phyloP scores from a whole-genome alignment of 805 yeast species.

The Pichia insulana region DNA sequence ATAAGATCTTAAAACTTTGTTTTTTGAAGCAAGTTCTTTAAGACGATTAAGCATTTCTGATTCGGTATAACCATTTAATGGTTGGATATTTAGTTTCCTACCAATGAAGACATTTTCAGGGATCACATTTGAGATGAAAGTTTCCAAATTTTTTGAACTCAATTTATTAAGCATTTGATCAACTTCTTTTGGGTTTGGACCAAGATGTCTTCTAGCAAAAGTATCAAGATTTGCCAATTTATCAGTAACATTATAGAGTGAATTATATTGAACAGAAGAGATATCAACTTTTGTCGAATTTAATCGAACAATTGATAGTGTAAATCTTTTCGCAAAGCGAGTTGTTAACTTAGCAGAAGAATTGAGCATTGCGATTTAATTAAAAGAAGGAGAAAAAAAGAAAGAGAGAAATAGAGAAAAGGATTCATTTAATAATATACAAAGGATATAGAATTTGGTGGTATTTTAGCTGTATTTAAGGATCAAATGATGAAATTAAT shows the following conservation, averaged over 20 bases:
- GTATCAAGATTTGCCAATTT: slow-evolving; percentile 47
- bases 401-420: not conserved
- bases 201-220: slow-evolving; percentile 85
- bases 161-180: slow-evolving; percentile 54
- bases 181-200: slow-evolving; percentile 63
- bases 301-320: not conserved
- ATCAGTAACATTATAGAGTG: slow-evolving; percentile 37
- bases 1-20: slow-evolving; percentile 61
- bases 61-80: slow-evolving; percentile 71
- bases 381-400: not conserved
- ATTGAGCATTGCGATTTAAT: slow-evolving; percentile 4
- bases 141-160: slow-evolving; percentile 58
- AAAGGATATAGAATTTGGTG: too few relatives aligned
- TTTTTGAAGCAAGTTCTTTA: slow-evolving; percentile 61
- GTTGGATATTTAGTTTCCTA: slow-evolving; percentile 59
- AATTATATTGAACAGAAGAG: slow-evolving; percentile 42
- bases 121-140: slow-evolving; percentile 63
- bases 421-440: too few relatives aligned
- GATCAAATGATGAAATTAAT: too few relatives aligned
- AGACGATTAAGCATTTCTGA: slow-evolving; percentile 67
- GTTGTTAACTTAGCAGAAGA: slow-evolving; percentile 1
- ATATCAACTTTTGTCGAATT: slow-evolving; percentile 37
- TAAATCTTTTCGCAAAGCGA: not conserved
- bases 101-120: slow-evolving; percentile 69
- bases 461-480: too few relatives aligned